Conservation (phyloP, 108 stramenopile genomes). For the Skeletonema potamos region DNA sequence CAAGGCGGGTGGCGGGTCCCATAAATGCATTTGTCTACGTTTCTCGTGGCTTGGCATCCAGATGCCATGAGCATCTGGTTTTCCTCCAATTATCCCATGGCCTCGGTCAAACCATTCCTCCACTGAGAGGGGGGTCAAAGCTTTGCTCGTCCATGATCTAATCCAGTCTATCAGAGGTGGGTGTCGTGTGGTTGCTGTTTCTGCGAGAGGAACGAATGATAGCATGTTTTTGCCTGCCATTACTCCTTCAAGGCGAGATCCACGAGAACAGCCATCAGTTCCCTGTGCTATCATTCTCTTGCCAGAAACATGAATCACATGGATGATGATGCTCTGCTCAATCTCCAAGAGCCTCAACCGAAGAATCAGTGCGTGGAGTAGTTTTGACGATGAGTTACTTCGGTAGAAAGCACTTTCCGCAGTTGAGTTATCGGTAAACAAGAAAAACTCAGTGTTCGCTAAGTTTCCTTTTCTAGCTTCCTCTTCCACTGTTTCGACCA, state of each 20-base stretch:
- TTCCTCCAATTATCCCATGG: not conserved
- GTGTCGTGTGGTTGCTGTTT: constrained; percentile 21
- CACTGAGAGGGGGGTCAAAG: not conserved
- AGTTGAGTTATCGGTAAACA: constrained; percentile 44
- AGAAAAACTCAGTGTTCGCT: constrained; percentile 14
- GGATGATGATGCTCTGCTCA: constrained; percentile 5
- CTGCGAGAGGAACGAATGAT: constrained; percentile 24
- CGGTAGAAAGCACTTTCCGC: constrained; percentile 33
- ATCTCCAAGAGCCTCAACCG: constrained; percentile 24
- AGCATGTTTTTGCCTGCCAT: constrained; percentile 25
- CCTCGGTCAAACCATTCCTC: not conserved
- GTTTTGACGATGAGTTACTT: constrained; percentile 19
- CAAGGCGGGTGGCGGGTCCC: constrained; percentile 37
- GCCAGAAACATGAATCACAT: constrained; percentile 34
- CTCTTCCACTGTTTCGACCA: constrained; percentile 11
- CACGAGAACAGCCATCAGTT: constrained; percentile 41
- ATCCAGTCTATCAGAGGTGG: constrained; percentile 25
- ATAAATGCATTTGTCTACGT: constrained; percentile 1
- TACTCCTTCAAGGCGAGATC: constrained; percentile 19
- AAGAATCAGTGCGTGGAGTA: constrained; percentile 20
- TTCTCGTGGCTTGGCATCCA: constrained; percentile 15
- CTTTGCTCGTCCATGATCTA: not conserved
- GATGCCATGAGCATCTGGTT: not conserved
- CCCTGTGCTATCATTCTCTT: constrained; percentile 50
- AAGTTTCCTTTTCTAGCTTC: not conserved